Conservation (phyloP, 2,329 filamentous ascomycete species). For the Esteya vermicola region DNA sequence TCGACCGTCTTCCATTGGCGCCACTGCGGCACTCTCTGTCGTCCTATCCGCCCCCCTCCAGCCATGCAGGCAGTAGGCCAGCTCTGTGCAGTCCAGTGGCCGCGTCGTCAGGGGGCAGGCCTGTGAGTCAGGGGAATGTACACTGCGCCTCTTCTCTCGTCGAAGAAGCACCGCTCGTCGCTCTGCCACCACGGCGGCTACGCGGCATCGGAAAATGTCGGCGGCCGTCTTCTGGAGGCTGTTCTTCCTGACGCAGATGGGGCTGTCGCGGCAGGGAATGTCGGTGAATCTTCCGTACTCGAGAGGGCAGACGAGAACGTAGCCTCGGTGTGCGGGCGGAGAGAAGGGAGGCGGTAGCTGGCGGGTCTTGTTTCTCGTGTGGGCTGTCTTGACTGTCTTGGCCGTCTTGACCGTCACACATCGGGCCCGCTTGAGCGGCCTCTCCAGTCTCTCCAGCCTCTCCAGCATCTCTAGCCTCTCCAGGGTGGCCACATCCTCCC, state of each 20-base stretch:
- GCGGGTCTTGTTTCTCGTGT: not conserved
- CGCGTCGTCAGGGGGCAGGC: not conserved
- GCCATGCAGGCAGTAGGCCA: slow-evolving; percentile 3
- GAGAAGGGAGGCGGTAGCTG: no score
- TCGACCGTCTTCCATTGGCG: not conserved
- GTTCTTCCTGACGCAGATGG: no score
- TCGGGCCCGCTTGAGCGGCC: no score
- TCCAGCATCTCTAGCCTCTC: not conserved
- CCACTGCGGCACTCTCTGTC: not conserved
- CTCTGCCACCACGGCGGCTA: not conserved
- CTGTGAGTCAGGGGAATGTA: not conserved
- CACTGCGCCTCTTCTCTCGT: no score
- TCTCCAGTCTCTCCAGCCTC: not conserved
- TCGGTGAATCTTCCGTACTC: no score
- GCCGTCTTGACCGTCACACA: not conserved
- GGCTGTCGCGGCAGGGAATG: no score
- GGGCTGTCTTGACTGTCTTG: not conserved
- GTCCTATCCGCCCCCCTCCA: not conserved
- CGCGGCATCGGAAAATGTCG: not conserved
- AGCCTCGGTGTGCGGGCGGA: not conserved
- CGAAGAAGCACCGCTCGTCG: not conserved
- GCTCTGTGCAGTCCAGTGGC: not conserved
- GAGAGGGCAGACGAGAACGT: no score
- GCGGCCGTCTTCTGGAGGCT: no score
- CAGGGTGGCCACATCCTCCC: not conserved